Evolutionary conservation across 306 rosid genomes (phyloP).

Genomic region (Corylus heterophylla): DNA sequence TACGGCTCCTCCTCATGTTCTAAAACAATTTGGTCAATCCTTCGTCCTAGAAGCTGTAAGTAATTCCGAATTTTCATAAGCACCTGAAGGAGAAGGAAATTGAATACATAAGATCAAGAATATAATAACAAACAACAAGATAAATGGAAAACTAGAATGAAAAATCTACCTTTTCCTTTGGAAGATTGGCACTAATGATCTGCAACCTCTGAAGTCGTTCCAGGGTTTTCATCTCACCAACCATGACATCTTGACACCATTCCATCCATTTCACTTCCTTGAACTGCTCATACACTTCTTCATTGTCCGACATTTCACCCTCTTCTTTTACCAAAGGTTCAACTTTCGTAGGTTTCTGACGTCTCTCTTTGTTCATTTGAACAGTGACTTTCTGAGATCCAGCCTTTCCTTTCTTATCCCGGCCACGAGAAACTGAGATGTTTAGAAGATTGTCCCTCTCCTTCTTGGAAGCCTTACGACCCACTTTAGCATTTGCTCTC

Average conservation of each 20-base stretch:
- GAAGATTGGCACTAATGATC: conserved; percentile 88
- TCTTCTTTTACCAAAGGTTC: conserved; percentile 93
- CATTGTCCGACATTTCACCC: conserved; percentile 99
- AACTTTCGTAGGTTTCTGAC: conserved; percentile 60
- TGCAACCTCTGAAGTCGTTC: conserved; percentile 89
- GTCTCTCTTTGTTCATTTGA: conserved; percentile 56
- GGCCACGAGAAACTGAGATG: conserved; percentile 47
- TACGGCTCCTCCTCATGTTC: conserved; percentile 81
- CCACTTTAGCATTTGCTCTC: conserved; percentile 60
- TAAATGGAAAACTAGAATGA: conserved; percentile 1
- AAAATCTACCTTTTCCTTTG: conserved; percentile 74
- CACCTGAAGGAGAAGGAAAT: conserved; percentile 48
- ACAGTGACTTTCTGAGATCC: conserved; percentile 53
- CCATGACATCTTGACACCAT: conserved; percentile 99
- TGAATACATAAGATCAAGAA: conserved; percentile 10
- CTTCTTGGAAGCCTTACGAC: conserved; percentile 78
- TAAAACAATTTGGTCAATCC: conserved; percentile 79
- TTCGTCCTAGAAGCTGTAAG: conserved; percentile 93
- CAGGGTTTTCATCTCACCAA: conserved; percentile 77
- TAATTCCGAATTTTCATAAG: conserved; percentile 88
- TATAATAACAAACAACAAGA: conserved; percentile 3
- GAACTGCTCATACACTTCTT: conserved; percentile 95
- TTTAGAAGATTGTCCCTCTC: conserved; percentile 59
- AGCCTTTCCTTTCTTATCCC: conserved; percentile 63
- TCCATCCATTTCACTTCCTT: conserved; percentile 99